Percentiles rank a stretch among this genome's conserved stretches.
Conservation (phyloP, 768 basidiomycete species). For the Agaricus bisporus region DNA sequence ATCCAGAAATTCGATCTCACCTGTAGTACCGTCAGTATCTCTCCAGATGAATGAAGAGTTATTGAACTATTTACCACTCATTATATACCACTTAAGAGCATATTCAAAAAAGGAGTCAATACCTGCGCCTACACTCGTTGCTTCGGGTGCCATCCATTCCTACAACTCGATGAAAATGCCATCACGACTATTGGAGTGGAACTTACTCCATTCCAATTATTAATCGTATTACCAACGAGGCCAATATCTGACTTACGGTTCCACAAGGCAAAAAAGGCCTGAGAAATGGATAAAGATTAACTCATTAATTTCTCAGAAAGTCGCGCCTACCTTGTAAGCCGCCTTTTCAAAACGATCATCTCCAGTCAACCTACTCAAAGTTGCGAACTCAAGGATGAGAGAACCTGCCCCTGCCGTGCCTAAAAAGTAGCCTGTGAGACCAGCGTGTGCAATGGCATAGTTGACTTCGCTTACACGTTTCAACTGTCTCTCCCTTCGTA, state of each 20-base stretch:
- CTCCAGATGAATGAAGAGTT: too few species aligned
- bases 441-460: not conserved
- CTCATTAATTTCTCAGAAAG: not conserved
- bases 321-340: slow-evolving; percentile 50
- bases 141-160: slow-evolving; percentile 74
- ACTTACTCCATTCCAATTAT: slow-evolving; percentile 74
- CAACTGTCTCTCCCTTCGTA: slow-evolving; percentile 64
- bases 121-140: slow-evolving; percentile 85
- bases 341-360: slow-evolving; percentile 87
- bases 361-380: slow-evolving; percentile 84
- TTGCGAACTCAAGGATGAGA: slow-evolving; percentile 90
- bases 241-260: slow-evolving; percentile 81
- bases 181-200: not conserved
- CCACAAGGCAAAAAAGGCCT: slow-evolving; percentile 92
- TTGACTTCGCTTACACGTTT: slow-evolving; percentile 64
- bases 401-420: slow-evolving; percentile 93
- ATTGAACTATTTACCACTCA: slow-evolving; percentile 50
- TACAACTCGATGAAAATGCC: slow-evolving; percentile 18
- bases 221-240: slow-evolving; percentile 86
- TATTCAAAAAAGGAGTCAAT: slow-evolving; percentile 97
- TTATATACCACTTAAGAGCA: slow-evolving; percentile 86
- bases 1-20: slow-evolving; percentile 74
- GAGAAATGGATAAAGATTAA: not conserved
- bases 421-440: slow-evolving; percentile 20
- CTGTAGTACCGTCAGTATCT: slow-evolving; percentile 24